Conservation (phyloP, 306 rosid genomes). For the Purshia tridentata region DNA sequence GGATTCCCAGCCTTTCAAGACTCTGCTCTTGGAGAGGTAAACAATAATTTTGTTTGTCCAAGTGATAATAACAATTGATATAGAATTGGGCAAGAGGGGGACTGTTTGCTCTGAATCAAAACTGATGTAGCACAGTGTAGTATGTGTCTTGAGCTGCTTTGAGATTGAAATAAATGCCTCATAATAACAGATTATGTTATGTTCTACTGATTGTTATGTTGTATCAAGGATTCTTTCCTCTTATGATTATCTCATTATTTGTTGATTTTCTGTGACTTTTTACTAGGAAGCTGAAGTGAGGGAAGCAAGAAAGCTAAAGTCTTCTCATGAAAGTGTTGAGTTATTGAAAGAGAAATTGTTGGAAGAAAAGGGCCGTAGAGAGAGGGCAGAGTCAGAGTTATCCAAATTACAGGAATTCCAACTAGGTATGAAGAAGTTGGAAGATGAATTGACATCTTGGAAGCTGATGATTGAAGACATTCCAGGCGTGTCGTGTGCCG, state of each 20-base stretch:
- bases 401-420: conserved; percentile 71
- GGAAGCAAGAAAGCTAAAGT: conserved; percentile 85
- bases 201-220: background rate
- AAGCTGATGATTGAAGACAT: conserved; percentile 55
- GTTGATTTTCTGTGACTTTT: conserved; percentile 23
- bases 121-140: background rate
- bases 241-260: background rate
- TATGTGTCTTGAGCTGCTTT: background rate
- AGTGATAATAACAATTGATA: background rate
- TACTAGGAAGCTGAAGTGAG: conserved; percentile 86
- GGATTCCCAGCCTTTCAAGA: background rate
- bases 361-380: conserved; percentile 71
- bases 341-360: conserved; percentile 76
- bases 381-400: conserved; percentile 75
- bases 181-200: background rate
- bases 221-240: background rate
- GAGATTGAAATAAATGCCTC: background rate
- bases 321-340: conserved; percentile 64
- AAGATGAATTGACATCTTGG: conserved; percentile 82
- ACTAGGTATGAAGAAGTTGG: conserved; percentile 56
- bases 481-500: conserved; percentile 74
- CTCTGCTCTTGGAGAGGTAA: too few species aligned
- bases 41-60: too few species aligned
- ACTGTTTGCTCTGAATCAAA: background rate
- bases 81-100: background rate